phyloP scores from a whole-genome alignment of 306 rosid species.

The Acacia crassicarpa region DNA sequence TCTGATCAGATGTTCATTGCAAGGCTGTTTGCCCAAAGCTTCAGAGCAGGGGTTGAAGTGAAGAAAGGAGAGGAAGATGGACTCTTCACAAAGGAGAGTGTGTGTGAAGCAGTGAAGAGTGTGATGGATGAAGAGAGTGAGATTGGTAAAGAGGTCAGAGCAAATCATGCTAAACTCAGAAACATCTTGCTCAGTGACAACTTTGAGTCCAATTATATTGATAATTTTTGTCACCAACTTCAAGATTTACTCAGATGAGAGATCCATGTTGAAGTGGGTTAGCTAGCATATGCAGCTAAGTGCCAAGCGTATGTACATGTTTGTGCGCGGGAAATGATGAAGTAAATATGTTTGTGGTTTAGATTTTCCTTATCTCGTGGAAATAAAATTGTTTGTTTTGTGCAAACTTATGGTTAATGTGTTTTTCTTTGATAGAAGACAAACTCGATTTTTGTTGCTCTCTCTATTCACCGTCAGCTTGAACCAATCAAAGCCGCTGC shows the following conservation, averaged over 20 bases:
- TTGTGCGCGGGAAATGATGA: no score
- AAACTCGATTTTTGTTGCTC: no score
- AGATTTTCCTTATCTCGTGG: no score
- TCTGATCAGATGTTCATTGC: no score
- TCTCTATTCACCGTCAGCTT: no score
- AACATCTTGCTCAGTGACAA: neutral
- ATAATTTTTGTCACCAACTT: slow-evolving; percentile 6
- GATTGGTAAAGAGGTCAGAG: neutral
- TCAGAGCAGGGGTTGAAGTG: neutral
- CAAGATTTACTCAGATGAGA: neutral
- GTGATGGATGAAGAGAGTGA: slow-evolving; percentile 13
- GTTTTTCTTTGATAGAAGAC: no score
- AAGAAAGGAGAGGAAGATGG: slow-evolving; percentile 11
- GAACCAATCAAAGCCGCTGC: no score
- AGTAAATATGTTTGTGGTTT: no score
- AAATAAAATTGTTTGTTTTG: no score
- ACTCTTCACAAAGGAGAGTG: slow-evolving; percentile 2
- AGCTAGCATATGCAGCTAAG: neutral
- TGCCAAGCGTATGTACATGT: neutral
- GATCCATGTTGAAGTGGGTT: neutral
- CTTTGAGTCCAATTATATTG: slow-evolving; percentile 9
- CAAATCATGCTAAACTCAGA: neutral
- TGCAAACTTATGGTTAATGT: no score
- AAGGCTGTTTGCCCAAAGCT: no score
- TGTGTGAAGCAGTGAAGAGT: neutral